A percentile compares a stretch with the other conserved stretches of the same genome.
Conservation (phyloP, 768 basidiomycete genomes). For the Lactarius akahatsu region DNA sequence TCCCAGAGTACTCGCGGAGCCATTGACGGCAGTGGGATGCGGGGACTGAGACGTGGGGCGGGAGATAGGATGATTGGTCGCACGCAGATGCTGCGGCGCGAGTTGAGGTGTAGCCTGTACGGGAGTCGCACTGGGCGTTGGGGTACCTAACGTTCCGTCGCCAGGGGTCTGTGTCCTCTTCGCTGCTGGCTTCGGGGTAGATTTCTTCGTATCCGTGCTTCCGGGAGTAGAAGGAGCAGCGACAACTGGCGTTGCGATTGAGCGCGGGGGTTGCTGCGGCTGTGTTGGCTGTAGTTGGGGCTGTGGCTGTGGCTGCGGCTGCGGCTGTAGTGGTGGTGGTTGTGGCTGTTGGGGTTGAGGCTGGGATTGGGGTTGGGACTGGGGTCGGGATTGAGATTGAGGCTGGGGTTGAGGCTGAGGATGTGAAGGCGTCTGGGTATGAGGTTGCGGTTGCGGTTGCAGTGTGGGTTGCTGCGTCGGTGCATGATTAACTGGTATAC, state of each 20-base stretch:
- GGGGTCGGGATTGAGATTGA: background rate
- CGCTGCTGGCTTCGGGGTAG: conserved; percentile 23
- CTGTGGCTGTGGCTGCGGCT: conserved; percentile 17
- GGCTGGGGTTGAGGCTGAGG: background rate
- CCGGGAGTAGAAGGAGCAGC: conserved; percentile 20
- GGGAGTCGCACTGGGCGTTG: conserved; percentile 32
- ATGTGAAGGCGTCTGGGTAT: conserved; percentile 10
- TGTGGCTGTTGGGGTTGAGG: conserved; percentile 5
- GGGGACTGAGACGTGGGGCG: conserved; percentile 36
- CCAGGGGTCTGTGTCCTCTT: conserved; percentile 25
- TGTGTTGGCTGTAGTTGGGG: conserved; percentile 17
- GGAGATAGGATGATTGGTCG: conserved; percentile 37
- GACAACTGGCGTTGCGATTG: conserved; percentile 22
- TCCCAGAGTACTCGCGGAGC: conserved; percentile 30
- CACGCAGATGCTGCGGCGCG: conserved; percentile 32
- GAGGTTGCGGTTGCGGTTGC: conserved; percentile 15
- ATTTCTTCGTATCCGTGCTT: conserved; percentile 25
- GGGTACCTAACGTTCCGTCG: conserved; percentile 29
- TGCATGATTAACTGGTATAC: background rate
- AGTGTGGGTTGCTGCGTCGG: conserved; percentile 7
- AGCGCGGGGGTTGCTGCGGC: conserved; percentile 17
- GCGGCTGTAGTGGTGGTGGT: conserved; percentile 17
- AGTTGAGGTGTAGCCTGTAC: conserved; percentile 30
- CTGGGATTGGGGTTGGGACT: conserved; percentile 12
- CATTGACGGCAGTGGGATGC: conserved; percentile 31